These are phyloP conservation scores for Chloranthus sessilifolius DNA, from an alignment of 164 flowering plant genomes.

Conservation along the genomic window DNA sequence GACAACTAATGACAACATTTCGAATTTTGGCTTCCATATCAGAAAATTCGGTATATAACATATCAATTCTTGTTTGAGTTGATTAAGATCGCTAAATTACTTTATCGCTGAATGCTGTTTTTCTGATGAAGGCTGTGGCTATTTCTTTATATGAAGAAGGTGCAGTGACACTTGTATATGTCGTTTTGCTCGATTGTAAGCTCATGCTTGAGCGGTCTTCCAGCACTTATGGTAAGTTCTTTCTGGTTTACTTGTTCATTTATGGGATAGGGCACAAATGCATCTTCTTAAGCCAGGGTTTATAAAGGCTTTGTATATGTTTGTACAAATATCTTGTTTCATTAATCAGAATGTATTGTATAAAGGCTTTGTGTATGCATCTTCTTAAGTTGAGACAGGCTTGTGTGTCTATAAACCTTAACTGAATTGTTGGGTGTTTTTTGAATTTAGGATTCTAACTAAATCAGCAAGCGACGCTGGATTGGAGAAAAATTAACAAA, in stretches of 20 bases:
- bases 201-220: conserved; percentile 94
- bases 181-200: conserved; percentile 68
- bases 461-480: too few relatives aligned
- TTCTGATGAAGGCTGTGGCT: conserved; percentile 65
- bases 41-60: conserved; percentile 70
- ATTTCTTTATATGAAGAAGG: conserved; percentile 89
- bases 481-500: too few relatives aligned
- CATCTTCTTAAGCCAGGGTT: too few relatives aligned
- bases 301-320: too few relatives aligned
- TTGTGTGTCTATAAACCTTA: too few relatives aligned
- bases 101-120: conserved; percentile 11
- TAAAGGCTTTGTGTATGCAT: too few relatives aligned
- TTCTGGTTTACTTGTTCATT: neutral
- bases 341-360: too few relatives aligned
- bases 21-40: conserved; percentile 88
- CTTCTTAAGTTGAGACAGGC: too few relatives aligned
- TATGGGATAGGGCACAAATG: neutral
- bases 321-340: too few relatives aligned
- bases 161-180: conserved; percentile 64
- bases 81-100: neutral
- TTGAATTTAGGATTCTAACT: too few relatives aligned
- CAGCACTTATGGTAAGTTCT: conserved; percentile 65
- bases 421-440: too few relatives aligned
- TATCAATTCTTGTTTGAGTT: neutral
- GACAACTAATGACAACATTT: conserved; percentile 91